These are phyloP conservation scores for Rhododendron griersonianum DNA, from an alignment of 148 eudicot genomes.

Conservation along the genomic window DNA sequence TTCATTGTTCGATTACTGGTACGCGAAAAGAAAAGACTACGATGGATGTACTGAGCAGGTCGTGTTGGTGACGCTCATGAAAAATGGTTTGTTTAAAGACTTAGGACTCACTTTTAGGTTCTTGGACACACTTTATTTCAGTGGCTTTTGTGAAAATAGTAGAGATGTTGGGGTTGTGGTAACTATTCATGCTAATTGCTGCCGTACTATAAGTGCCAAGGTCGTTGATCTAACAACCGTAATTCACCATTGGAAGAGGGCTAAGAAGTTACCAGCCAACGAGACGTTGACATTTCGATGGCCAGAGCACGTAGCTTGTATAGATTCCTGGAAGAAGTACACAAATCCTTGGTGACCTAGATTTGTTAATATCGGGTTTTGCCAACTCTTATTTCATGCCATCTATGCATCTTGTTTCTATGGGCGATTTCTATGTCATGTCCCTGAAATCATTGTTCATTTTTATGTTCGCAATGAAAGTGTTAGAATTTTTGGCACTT, in stretches of 20 bases:
- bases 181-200: slow-evolving; percentile 83
- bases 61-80: slow-evolving; percentile 36
- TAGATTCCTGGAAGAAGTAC: slow-evolving; percentile 27
- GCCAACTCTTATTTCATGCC: too few species aligned
- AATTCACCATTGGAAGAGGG: slow-evolving; percentile 44
- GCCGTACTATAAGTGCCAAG: slow-evolving; percentile 57
- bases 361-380: too few species aligned
- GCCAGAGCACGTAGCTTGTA: slow-evolving; percentile 41
- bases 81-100: slow-evolving; percentile 19
- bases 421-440: too few species aligned
- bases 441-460: too few species aligned
- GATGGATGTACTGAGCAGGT: slow-evolving; percentile 63
- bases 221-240: slow-evolving; percentile 42
- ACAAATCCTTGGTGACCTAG: too few species aligned
- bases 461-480: too few species aligned
- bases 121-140: slow-evolving; percentile 55
- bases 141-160: slow-evolving; percentile 62
- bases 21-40: slow-evolving; percentile 38
- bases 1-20: slow-evolving; percentile 52
- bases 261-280: slow-evolving; percentile 14
- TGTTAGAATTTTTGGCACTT: too few species aligned
- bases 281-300: slow-evolving; percentile 21
- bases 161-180: slow-evolving; percentile 35
- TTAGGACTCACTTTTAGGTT: slow-evolving; percentile 32
- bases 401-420: too few species aligned